Evolutionary conservation across 2,329 filamentous ascomycete genomes (phyloP).

Genomic region (Calonectria pteridis): DNA sequence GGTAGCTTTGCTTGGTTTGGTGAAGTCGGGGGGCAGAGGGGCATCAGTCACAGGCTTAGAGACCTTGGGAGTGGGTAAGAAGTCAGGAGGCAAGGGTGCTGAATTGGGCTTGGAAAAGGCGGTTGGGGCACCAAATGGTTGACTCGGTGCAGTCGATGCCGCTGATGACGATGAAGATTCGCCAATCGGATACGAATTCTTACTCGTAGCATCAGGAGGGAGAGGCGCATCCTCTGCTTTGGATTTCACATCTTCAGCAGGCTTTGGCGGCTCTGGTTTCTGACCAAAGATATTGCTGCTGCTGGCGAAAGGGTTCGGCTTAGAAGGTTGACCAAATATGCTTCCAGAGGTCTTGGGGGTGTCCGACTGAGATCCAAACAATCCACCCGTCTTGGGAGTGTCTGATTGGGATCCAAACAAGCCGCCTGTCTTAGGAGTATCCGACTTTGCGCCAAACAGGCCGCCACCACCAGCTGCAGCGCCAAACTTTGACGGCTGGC

Average conservation of each 20-base stretch:
- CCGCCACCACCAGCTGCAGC: conserved; percentile 39
- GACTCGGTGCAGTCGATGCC: conserved; percentile 50
- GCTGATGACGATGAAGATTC: conserved; percentile 67
- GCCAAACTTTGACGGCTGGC: conserved; percentile 47
- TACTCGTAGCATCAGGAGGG: conserved; percentile 69
- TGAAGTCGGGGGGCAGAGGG: conserved; percentile 53
- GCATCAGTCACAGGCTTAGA: conserved; percentile 10
- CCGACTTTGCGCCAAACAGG: conserved; percentile 41
- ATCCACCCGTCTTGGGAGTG: conserved; percentile 32
- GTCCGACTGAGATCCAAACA: conserved; percentile 43
- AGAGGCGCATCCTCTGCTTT: conserved; percentile 59
- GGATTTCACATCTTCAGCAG: conserved; percentile 45
- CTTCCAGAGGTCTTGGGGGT: conserved; percentile 42
- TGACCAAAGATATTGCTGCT: conserved; percentile 39
- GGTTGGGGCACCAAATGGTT: conserved; percentile 48
- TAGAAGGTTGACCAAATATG: conserved; percentile 39
- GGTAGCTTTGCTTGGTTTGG: conserved; percentile 36
- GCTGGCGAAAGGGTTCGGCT: conserved; percentile 37
- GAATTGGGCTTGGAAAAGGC: conserved; percentile 45
- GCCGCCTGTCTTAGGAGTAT: conserved; percentile 31
- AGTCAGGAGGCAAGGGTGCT: conserved; percentile 61
- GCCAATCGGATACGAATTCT: conserved; percentile 60
- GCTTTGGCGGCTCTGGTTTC: conserved; percentile 32
- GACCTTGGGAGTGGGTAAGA: conserved; percentile 38
- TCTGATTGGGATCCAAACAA: conserved; percentile 43